phyloP scores from a whole-genome alignment of 1,139 yeast genomes.

The Geotrichum candidum region DNA sequence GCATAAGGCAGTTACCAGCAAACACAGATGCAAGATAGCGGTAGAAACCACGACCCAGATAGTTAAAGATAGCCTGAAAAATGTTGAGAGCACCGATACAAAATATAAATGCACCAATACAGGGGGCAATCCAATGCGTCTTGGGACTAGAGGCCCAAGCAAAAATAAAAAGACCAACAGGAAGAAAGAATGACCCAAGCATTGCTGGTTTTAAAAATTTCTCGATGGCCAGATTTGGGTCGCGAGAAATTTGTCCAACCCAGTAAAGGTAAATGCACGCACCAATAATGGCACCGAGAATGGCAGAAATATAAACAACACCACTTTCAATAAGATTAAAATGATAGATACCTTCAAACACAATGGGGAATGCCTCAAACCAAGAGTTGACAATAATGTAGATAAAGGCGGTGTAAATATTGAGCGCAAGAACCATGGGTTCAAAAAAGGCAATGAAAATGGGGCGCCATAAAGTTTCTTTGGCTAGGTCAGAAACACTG shows the following conservation, averaged over 20 bases:
- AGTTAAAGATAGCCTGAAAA: slow-evolving; percentile 66
- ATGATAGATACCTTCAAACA: slow-evolving; percentile 41
- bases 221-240: slow-evolving; percentile 12
- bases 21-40: slow-evolving; percentile 58
- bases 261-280: slow-evolving; percentile 17
- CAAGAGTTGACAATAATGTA: too few relatives aligned
- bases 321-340: slow-evolving; percentile 51
- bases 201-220: slow-evolving; percentile 34
- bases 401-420: too few relatives aligned
- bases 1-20: slow-evolving; percentile 48
- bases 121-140: slow-evolving; percentile 77
- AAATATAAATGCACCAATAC: too few relatives aligned
- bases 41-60: slow-evolving; percentile 68
- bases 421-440: too few relatives aligned
- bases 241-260: neutral
- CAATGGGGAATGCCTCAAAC: slow-evolving; percentile 59
- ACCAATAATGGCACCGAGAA: slow-evolving; percentile 40
- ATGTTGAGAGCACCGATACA: slow-evolving; percentile 69
- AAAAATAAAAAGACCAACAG: slow-evolving; percentile 70
- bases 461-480: too few relatives aligned
- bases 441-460: too few relatives aligned
- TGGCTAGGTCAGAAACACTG: slow-evolving; percentile 23
- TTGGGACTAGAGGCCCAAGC: slow-evolving; percentile 63
- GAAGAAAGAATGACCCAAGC: slow-evolving; percentile 53
- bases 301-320: slow-evolving; percentile 41